phyloP scores from a whole-genome alignment of 371 early-diverging fungal species.

The Mortierella sp. region DNA sequence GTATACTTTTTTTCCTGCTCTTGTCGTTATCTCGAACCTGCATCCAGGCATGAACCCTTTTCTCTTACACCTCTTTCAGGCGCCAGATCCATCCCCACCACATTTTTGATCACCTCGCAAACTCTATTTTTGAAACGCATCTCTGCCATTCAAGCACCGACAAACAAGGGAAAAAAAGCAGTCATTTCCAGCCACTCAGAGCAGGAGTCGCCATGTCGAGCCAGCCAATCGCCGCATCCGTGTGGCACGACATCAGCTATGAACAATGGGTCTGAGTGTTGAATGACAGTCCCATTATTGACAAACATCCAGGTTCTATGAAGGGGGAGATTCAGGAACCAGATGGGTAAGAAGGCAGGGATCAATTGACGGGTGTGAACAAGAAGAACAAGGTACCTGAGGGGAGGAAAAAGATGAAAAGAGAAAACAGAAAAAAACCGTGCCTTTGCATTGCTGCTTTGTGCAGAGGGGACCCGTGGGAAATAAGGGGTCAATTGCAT shows the following conservation, averaged over 20 bases:
- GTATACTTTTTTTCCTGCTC: not conserved
- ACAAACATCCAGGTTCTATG: not conserved
- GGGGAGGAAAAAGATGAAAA: not conserved
- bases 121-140: slow-evolving; percentile 12
- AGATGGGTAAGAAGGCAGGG: too few species aligned
- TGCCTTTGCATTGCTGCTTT: not conserved
- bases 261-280: too few species aligned
- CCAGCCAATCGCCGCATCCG: slow-evolving; percentile 11
- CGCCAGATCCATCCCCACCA: slow-evolving; percentile 8
- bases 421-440: not conserved
- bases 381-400: not conserved
- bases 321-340: too few species aligned
- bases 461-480: not conserved
- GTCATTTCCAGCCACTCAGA: not conserved
- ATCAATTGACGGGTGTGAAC: too few species aligned
- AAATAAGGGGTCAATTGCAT: not conserved
- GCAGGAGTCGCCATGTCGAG: not conserved
- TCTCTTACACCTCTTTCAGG: not conserved
- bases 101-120: not conserved
- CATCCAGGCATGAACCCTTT: not conserved
- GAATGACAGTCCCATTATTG: not conserved
- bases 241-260: not conserved
- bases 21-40: not conserved
- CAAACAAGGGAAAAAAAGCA: not conserved
- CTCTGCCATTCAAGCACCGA: not conserved